phyloP scores from a whole-genome alignment of 176 grass and related monocot species.

The Bromus sterilis region DNA sequence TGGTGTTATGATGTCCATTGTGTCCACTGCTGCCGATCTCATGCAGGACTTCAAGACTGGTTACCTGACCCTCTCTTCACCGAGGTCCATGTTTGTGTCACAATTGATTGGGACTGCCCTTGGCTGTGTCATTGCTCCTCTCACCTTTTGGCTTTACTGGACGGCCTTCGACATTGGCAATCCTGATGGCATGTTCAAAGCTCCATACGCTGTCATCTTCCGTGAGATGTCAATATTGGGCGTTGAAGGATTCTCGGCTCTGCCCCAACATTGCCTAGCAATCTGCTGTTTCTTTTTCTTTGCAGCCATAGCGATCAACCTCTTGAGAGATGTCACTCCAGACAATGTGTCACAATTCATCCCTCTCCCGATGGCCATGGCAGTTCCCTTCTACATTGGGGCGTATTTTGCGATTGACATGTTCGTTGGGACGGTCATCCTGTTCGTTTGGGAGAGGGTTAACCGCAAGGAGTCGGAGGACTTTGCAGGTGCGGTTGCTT shows the following conservation, averaged over 20 bases:
- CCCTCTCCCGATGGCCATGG: conserved; percentile 83
- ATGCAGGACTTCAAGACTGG: conserved; percentile 98
- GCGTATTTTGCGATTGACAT: conserved; percentile 88
- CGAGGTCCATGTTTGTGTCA: conserved; percentile 84
- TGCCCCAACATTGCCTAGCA: conserved; percentile 65
- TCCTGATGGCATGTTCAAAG: conserved; percentile 79
- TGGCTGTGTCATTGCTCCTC: conserved; percentile 70
- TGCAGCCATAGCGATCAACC: conserved; percentile 52
- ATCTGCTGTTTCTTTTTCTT: conserved; percentile 64
- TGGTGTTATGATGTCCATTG: conserved; percentile 88
- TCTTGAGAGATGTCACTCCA: conserved; percentile 40
- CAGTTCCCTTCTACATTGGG: conserved; percentile 87
- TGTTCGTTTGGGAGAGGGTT: conserved; percentile 68
- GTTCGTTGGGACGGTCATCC: conserved; percentile 68
- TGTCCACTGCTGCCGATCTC: conserved; percentile 79
- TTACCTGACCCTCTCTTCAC: conserved; percentile 79
- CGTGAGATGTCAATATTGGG: conserved; percentile 87
- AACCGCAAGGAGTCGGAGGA: conserved; percentile 66
- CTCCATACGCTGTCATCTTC: conserved; percentile 77
- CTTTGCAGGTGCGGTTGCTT: conserved; percentile 55
- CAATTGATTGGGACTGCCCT: conserved; percentile 75
- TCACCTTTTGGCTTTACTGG: conserved; percentile 89
- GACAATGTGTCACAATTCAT: conserved; percentile 57
- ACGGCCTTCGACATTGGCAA: conserved; percentile 68
- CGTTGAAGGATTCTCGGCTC: conserved; percentile 54